Evolutionary conservation across 805 yeast species (phyloP).

Genomic region (Ogataea chonburiensis): DNA sequence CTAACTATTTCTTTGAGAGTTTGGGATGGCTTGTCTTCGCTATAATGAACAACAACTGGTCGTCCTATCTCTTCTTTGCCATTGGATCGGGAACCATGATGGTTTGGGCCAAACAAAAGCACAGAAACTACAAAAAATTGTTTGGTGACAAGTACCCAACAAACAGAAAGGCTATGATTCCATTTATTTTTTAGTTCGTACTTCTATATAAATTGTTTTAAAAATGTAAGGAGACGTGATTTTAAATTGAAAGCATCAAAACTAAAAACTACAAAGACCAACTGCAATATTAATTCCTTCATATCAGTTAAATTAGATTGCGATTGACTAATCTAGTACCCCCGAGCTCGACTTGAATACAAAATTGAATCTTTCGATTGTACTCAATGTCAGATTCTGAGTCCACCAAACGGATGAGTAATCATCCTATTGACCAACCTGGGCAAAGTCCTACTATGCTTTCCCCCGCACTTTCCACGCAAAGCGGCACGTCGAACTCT

Average conservation of each 20-base stretch:
- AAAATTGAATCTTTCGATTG: too few relatives aligned
- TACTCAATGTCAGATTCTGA: constrained; percentile 17
- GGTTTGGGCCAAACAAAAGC: constrained; percentile 88
- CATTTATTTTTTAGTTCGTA: constrained; percentile 63
- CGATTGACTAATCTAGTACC: too few relatives aligned
- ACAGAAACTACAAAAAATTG: constrained; percentile 60
- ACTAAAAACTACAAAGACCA: too few relatives aligned
- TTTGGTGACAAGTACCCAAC: constrained; percentile 80
- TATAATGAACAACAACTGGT: constrained; percentile 71
- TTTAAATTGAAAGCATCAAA: background rate
- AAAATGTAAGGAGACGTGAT: constrained; percentile 4
- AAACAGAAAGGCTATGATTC: constrained; percentile 75
- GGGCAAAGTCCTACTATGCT: constrained; percentile 6
- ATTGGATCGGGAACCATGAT: constrained; percentile 84
- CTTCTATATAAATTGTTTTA: constrained; percentile 2
- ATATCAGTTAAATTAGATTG: too few relatives aligned
- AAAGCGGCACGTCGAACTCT: constrained; percentile 14
- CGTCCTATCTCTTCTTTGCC: constrained; percentile 65
- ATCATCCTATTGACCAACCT: constrained; percentile 1
- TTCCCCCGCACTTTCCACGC: constrained; percentile 13
- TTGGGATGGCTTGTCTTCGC: constrained; percentile 73
- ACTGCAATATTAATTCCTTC: too few relatives aligned
- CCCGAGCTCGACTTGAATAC: too few relatives aligned
- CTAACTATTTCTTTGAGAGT: constrained; percentile 89
- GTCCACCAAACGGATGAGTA: constrained; percentile 2